Conservation (phyloP, 768 basidiomycete species). For the Gloeostereum incarnatum region DNA sequence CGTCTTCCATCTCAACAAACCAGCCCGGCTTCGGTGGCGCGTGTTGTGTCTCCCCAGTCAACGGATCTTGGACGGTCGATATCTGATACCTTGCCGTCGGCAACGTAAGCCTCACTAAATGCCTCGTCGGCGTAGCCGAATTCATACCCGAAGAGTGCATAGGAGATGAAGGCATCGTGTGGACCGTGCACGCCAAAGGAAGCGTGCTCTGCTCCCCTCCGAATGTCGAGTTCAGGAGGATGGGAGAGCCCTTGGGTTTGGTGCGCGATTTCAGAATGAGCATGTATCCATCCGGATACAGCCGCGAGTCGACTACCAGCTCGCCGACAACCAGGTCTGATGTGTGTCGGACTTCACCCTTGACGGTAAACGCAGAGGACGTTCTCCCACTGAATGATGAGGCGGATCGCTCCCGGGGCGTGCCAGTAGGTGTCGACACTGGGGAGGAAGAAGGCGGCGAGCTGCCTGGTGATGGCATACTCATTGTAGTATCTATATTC, state of each 20-base stretch:
- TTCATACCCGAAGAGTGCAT: constrained; percentile 62
- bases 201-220: constrained; percentile 18
- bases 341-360: constrained; percentile 50
- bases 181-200: constrained; percentile 50
- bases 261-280: constrained; percentile 27
- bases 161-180: constrained; percentile 77
- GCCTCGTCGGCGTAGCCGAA: constrained; percentile 49
- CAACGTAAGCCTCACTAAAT: constrained; percentile 67
- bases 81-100: constrained; percentile 80
- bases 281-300: constrained; percentile 71
- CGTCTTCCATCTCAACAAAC: constrained; percentile 57
- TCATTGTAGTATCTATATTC: constrained; percentile 6
- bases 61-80: constrained; percentile 70
- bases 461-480: constrained; percentile 14
- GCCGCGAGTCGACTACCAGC: constrained; percentile 70
- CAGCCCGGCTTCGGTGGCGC: constrained; percentile 63
- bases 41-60: constrained; percentile 58
- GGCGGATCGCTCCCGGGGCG: constrained; percentile 12
- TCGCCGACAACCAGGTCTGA: constrained; percentile 73
- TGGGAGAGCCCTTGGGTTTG: neutral
- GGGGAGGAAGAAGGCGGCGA: constrained; percentile 6
- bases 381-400: constrained; percentile 25
- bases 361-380: constrained; percentile 51
- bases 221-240: constrained; percentile 3
- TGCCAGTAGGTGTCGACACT: neutral